Conservation (phyloP, 805 yeast species). For the Candida boleticola region DNA sequence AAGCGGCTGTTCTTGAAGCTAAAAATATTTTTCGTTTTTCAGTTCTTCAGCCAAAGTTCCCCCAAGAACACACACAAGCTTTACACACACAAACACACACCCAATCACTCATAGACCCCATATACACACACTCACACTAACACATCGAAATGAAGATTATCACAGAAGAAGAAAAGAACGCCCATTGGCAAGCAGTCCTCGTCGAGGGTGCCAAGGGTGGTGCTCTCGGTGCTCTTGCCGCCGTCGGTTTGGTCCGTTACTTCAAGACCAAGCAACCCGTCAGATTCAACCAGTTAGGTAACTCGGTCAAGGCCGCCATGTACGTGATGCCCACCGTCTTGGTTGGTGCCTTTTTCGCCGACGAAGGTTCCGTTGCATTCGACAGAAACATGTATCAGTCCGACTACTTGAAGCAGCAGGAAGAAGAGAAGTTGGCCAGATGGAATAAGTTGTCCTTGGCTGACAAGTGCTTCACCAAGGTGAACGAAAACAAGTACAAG, state of each 20-base stretch:
- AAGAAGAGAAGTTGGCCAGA: constrained; percentile 46
- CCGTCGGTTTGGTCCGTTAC: constrained; percentile 52
- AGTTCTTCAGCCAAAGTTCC: too few species aligned
- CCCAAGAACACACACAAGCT: too few species aligned
- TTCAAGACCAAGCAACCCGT: constrained; percentile 39
- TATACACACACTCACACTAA: too few species aligned
- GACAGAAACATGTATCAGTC: constrained; percentile 61
- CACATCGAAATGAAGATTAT: constrained; percentile 60
- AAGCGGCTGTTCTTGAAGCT: too few species aligned
- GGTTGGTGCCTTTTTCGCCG: constrained; percentile 63
- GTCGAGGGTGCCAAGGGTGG: constrained; percentile 64
- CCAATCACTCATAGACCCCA: too few species aligned
- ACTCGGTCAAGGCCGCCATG: constrained; percentile 55
- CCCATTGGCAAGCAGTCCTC: constrained; percentile 57
- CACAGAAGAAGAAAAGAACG: constrained; percentile 62
- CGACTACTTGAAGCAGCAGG: constrained; percentile 35
- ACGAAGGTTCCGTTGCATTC: constrained; percentile 64
- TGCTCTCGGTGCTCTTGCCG: constrained; percentile 52
- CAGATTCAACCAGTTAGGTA: constrained; percentile 37
- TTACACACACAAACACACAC: too few species aligned
- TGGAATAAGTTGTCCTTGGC: constrained; percentile 50
- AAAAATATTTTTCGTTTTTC: too few species aligned
- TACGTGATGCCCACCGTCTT: constrained; percentile 68
- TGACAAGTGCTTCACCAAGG: constrained; percentile 50
- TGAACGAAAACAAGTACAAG: constrained; percentile 59